These are phyloP conservation scores for Barnettozyma sucrosica DNA, from an alignment of 805 yeast genomes.

Conservation along the genomic window DNA sequence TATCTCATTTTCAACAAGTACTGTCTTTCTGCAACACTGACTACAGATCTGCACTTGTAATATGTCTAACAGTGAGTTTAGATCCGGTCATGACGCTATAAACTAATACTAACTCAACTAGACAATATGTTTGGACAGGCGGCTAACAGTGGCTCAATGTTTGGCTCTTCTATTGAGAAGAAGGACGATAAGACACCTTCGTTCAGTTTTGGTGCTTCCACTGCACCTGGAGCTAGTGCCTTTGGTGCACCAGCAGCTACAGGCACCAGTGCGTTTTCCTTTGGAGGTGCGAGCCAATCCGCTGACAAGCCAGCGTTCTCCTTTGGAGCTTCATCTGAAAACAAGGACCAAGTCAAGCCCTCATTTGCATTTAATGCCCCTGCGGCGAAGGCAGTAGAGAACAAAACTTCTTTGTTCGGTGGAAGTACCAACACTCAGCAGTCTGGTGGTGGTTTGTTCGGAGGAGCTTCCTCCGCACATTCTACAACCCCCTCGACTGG, in stretches of 20 bases:
- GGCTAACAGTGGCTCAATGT: conserved; percentile 19
- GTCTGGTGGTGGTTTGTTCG: conserved; percentile 8
- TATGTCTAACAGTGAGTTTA: background rate
- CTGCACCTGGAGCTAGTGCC: background rate
- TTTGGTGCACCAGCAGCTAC: conserved; percentile 10
- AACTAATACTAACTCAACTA: background rate
- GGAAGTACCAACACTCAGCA: background rate
- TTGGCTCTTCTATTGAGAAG: conserved; percentile 21
- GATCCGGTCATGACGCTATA: too few relatives aligned
- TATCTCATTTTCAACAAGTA: background rate
- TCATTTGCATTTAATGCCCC: conserved; percentile 7
- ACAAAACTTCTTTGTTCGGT: conserved; percentile 1
- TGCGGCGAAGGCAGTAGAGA: background rate
- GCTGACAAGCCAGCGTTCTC: background rate
- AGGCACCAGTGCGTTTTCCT: background rate
- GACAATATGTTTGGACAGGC: background rate
- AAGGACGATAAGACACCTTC: conserved; percentile 9
- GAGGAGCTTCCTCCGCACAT: conserved; percentile 2
- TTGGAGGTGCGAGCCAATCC: background rate
- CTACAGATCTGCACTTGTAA: background rate
- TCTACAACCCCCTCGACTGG: background rate
- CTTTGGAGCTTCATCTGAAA: background rate
- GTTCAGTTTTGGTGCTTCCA: conserved; percentile 9
- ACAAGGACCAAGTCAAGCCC: background rate
- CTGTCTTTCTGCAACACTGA: background rate